phyloP scores from a whole-genome alignment of 208 protist species.

The Trypanosoma theileri region DNA sequence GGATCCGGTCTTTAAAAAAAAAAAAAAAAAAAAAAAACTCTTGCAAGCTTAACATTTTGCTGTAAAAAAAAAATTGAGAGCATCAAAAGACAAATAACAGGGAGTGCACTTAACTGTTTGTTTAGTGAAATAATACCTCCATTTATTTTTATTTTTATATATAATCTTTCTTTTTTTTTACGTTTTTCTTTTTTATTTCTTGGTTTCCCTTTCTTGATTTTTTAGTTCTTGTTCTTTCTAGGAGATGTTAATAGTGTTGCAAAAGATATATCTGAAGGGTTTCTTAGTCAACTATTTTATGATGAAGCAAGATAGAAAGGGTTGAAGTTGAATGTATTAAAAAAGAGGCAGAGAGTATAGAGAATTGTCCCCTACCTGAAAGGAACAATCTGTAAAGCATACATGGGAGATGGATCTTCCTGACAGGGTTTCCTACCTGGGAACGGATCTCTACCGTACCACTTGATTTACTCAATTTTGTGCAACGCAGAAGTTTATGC shows the following conservation, averaged over 20 bases:
- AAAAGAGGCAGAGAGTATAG: too few species aligned
- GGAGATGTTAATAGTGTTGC: neutral
- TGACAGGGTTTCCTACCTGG: conserved; percentile 12
- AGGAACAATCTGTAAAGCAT: conserved; percentile 8
- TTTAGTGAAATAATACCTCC: too few species aligned
- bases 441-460: too few species aligned
- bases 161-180: conserved; percentile 10
- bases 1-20: conserved; percentile 7
- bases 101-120: neutral
- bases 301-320: too few species aligned
- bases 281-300: too few species aligned
- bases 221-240: conserved; percentile 7
- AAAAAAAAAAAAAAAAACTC: neutral
- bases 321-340: too few species aligned
- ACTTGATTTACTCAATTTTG: too few species aligned
- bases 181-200: conserved; percentile 23
- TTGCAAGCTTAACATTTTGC: neutral
- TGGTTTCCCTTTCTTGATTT: conserved; percentile 19
- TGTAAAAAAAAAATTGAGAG: conserved; percentile 8
- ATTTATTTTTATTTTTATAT: conserved; percentile 2
- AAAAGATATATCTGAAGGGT: too few species aligned
- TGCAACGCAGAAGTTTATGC: too few species aligned
- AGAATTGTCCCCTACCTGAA: neutral
- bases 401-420: conserved; percentile 4
- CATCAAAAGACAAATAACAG: neutral